Conservation (phyloP, 768 basidiomycete species). For the Leccinellum albellum region DNA sequence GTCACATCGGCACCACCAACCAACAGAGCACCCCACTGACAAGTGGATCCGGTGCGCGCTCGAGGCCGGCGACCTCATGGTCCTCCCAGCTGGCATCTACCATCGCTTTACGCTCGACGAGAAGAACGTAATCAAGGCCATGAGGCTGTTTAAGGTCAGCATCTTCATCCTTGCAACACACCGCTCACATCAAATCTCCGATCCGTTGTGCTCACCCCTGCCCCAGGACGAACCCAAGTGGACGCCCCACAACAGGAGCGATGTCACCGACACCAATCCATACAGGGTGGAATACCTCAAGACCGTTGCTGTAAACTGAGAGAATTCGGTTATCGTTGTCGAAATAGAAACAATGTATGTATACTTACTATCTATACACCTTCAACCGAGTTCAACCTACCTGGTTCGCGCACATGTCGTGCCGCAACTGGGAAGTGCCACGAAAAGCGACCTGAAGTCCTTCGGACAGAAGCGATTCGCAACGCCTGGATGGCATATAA, state of each 20-base stretch:
- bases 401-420: too few species aligned
- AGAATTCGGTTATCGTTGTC: neutral
- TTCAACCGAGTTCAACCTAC: too few species aligned
- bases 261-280: conserved; percentile 59
- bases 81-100: conserved; percentile 88
- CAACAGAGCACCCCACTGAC: conserved; percentile 61
- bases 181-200: neutral
- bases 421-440: too few species aligned
- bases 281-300: conserved; percentile 61
- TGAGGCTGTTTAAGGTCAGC: conserved; percentile 82
- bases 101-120: conserved; percentile 92
- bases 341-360: neutral
- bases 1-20: neutral
- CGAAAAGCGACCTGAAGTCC: neutral
- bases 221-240: conserved; percentile 87
- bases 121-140: conserved; percentile 64
- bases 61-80: conserved; percentile 75
- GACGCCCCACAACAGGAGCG: conserved; percentile 68
- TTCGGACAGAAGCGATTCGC: neutral
- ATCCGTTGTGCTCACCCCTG: neutral
- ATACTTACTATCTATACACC: neutral
- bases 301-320: conserved; percentile 38
- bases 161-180: neutral
- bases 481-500: too few species aligned
- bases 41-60: conserved; percentile 81